Evolutionary conservation across 1,139 yeast species (phyloP), one percentile per base, ranked within the genome.

Genomic region (Trichomonascaceae sp.): DNA sequence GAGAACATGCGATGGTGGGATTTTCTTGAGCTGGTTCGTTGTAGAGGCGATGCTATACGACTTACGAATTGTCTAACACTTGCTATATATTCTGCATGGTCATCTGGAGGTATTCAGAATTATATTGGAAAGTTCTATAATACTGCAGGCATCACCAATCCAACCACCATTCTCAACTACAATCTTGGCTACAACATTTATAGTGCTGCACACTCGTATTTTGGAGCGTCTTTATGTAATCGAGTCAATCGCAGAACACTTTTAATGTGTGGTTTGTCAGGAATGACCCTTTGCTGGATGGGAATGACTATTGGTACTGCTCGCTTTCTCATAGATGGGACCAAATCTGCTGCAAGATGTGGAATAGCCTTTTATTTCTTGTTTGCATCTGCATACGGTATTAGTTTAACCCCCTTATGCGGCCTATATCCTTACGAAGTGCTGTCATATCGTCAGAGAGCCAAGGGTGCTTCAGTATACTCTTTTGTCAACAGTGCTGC

Each of bases 21-120:
- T 47, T 55, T 58, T 49, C 54, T 79, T 69, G 58, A 59, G 58
- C 73, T 77, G 58, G 22, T 74, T 55, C 70, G 51, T n/a, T 66
- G 68, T 44, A 63, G 66, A 47, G 63, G 70, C 43, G 70, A 68
- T 58, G 67, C 77, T 56, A 72, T 70, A 61, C 71, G 63, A 53
- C 36, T 61, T 48, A 47, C 47, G 43, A 56, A 57, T 49, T 54
- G 55, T 44, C 27, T 56, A 43, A 52, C 54, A n/a, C 51, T 59
- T 18, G 56, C 57, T 36, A 43, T 53, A 18, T 57, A 56, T 50
- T 57, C 58, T 9, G 56, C 55, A 15, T 49, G 56, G 43, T 50
- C 56, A 15, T 53, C 54, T 39, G 61, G 61, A 39, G 59, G 59
- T 39, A 54, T 60, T 47, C 55, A 60, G 7, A 58, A 59, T 49